Percentiles rank a stretch among this genome's conserved stretches.
These are phyloP conservation scores for Glycine soja DNA, from an alignment of 306 rosid genomes.

Conservation along the genomic window DNA sequence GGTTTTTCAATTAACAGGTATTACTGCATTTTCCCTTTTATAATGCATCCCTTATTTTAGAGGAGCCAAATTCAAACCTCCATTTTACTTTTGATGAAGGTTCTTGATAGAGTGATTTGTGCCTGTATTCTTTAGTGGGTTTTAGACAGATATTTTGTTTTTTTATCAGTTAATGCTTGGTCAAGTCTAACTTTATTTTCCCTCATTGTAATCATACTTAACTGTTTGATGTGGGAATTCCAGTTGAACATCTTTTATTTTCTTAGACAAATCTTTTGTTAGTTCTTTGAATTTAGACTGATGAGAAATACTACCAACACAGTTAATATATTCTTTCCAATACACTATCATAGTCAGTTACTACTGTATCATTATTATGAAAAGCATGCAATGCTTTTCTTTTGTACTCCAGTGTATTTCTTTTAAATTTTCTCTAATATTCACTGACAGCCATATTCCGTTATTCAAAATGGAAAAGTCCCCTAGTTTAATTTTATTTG, in stretches of 20 bases:
- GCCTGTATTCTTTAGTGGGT: not conserved
- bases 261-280: not conserved
- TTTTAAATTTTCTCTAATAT: not conserved
- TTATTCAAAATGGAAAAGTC: constrained; percentile 20
- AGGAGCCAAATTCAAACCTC: not conserved
- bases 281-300: not conserved
- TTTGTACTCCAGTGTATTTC: too few relatives aligned
- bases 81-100: not conserved
- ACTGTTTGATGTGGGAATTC: not conserved
- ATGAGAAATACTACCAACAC: not conserved
- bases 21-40: not conserved
- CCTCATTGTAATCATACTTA: not conserved
- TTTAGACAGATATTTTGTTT: not conserved
- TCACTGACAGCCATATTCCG: not conserved
- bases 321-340: not conserved
- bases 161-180: not conserved
- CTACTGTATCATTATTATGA: too few relatives aligned
- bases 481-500: constrained; percentile 7
- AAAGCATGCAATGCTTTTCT: too few relatives aligned
- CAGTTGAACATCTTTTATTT: constrained; percentile 6
- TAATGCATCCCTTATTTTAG: not conserved
- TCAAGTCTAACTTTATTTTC: not conserved
- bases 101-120: constrained; percentile 21
- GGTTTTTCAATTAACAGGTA: not conserved
- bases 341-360: not conserved